These are phyloP conservation scores for Hypoxylon sp. DNA, from an alignment of 2,329 filamentous ascomycete species.

Conservation along the genomic window DNA sequence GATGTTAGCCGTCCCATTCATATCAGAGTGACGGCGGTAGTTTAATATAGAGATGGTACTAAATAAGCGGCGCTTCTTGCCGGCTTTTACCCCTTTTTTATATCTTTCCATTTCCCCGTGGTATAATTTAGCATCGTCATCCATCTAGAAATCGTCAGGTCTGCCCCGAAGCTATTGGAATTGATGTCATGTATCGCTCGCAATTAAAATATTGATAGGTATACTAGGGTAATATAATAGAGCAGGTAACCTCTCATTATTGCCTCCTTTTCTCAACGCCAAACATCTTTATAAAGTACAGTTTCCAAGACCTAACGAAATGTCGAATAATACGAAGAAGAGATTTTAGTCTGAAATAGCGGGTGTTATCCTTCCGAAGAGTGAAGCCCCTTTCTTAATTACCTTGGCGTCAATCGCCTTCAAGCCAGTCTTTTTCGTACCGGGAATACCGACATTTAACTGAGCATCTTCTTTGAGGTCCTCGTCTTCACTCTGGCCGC, in stretches of 20 bases:
- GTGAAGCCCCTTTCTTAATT: slow-evolving; percentile 29
- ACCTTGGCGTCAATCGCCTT: slow-evolving; percentile 20
- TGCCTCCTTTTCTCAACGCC: background rate
- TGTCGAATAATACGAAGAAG: background rate
- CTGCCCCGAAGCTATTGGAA: background rate
- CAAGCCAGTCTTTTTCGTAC: slow-evolving; percentile 1
- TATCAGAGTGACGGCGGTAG: background rate
- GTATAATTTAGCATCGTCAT: background rate
- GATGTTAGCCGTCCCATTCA: background rate
- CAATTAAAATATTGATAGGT: background rate
- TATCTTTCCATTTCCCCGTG: background rate
- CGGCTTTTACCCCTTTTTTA: no score
- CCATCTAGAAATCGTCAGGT: background rate
- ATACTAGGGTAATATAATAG: background rate
- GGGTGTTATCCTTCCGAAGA: slow-evolving; percentile 32
- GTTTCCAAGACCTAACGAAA: background rate
- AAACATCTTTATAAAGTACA: background rate
- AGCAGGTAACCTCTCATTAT: background rate
- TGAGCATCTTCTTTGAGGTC: slow-evolving; percentile 39
- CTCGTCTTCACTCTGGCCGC: slow-evolving; percentile 50
- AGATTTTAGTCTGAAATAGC: slow-evolving; percentile 14
- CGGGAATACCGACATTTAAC: background rate
- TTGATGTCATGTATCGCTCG: background rate
- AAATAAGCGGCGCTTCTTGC: background rate
- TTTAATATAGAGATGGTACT: background rate